Evolutionary conservation across 2,329 filamentous ascomycete genomes (phyloP), one percentile per base, ranked within the genome.

Genomic region (Arthrobotrys sinensis): DNA sequence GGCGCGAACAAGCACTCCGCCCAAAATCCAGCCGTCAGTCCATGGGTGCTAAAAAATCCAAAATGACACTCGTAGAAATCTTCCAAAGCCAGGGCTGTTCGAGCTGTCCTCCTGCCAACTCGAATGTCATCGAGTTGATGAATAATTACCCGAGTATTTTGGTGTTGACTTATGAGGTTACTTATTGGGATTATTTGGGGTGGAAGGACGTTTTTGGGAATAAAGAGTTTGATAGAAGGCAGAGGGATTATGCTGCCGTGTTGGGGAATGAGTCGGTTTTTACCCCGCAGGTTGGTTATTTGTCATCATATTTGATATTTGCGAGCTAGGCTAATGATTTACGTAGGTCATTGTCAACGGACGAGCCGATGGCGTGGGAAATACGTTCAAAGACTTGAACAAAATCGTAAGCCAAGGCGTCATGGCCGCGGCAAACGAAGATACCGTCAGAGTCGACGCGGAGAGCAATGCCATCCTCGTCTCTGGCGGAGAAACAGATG

Each of bases 41-140:
- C 12, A 76, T 64, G 53, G 64, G 45, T 36, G 6, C n/a, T 1
- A 57, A 57, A 8, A 77, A 46, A 67, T 71, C 66, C 12, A 77
- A 77, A 28, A 64, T 77, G 16, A 80, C 84, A 28, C 76, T 84
- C 7, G 81, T 83, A 4, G 83, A 85, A 76, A 81, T 85, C 14
- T 85, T 83, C 79, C 83, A 83, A 71, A 84, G 83, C 0, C 83
- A 85, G 77, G 82, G 83, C 64, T 85, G 84, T 53, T 79, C 72
- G 14, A 82, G 83, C 1, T 85, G 83, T 60, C 83, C 83, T 1
- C 82, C 83, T 0, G 82, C 83, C n/a, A 80, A 84, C 2, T 81
- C 82, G 0, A 80, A 72, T 19, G 83, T 84, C 60, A 83, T 82
- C 40, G 81, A 82, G 11, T 53, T 80, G 55, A 81, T 79, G 19